A percentile compares a stretch with the other conserved stretches of the same genome.
These are phyloP conservation scores for Quercus tomentella DNA, from an alignment of 331 rosid species.

Conservation along the genomic window DNA sequence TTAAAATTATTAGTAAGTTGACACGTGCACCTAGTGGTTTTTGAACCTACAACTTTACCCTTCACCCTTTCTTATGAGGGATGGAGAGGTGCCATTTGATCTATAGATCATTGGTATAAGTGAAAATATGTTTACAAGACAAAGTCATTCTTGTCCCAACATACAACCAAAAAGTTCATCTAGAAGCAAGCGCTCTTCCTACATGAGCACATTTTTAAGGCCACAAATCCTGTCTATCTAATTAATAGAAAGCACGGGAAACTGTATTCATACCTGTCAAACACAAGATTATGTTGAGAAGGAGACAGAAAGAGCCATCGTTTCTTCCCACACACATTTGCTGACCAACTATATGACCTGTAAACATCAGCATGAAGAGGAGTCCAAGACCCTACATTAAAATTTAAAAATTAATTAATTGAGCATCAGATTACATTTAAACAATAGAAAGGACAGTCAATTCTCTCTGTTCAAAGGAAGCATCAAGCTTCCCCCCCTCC, in stretches of 20 bases:
- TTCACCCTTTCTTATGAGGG: no score
- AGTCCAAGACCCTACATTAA: constrained; percentile 86
- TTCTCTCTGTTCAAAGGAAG: constrained; percentile 14
- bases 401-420: constrained; percentile 23
- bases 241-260: background rate
- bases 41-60: no score
- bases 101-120: no score
- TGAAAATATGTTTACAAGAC: no score
- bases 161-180: no score
- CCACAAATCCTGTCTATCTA: no score
- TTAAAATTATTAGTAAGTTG: no score
- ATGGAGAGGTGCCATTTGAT: no score
- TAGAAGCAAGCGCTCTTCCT: no score
- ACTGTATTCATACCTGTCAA: constrained; percentile 64
- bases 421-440: constrained; percentile 3
- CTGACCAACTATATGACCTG: constrained; percentile 94
- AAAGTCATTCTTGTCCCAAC: no score
- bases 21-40: no score
- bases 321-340: constrained; percentile 90
- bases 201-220: no score
- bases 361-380: constrained; percentile 97
- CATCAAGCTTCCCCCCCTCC: background rate
- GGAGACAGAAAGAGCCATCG: constrained; percentile 86
- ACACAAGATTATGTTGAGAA: constrained; percentile 66
- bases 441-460: background rate